Evolutionary conservation across 2,329 filamentous ascomycete genomes (phyloP), one percentile per base, ranked within the genome.

Genomic region (Neonectria punicea): DNA sequence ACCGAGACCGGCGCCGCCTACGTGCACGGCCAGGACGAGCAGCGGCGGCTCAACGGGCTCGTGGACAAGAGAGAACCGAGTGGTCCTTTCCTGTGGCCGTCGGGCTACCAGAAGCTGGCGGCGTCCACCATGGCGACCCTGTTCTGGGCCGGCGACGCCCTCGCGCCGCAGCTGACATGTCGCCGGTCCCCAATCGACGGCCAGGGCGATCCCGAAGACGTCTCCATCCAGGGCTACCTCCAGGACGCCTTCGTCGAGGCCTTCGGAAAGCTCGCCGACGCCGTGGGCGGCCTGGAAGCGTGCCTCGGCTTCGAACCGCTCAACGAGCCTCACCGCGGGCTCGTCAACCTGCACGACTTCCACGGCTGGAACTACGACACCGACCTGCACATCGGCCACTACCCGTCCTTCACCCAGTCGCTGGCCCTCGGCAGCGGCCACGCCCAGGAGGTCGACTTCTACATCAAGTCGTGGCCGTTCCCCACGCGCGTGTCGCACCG

Each of bases 241-340:
- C 78, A 80, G 51, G 72, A 75, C 16, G 73, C 78, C 7, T 74
- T 75, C 34, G 67, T 80, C 9, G 78, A 79, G 56, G 78, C 78
- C 0, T 80, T 80, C 50, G 78, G 78, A 4, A 67, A 70, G 6
- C 75, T 80, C 1, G 77, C 78, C 3, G 78, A 80, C 8, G 75
- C 74, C 16, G 54, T 80, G 10, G 61, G 65, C 2, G 64, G 69
- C 18, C 71, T 80, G 9, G 78, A 80, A 58, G 78, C 78, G 7
- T 79, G 76, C 41, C 50, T 82, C 11, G 80, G 80, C 1, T 81
- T 81, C 49, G 80, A 82, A 61, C 78, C 79, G 8, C 79, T 82
- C 74, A 82, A 82, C 44, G 80, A 82, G 67, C 80, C 80, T 2
- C 79, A 81, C 61, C 79, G 80, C 1, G 80, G 80, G 5, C 76